Conservation (phyloP, 345 rosid species). For the Tarenaya hassleriana region DNA sequence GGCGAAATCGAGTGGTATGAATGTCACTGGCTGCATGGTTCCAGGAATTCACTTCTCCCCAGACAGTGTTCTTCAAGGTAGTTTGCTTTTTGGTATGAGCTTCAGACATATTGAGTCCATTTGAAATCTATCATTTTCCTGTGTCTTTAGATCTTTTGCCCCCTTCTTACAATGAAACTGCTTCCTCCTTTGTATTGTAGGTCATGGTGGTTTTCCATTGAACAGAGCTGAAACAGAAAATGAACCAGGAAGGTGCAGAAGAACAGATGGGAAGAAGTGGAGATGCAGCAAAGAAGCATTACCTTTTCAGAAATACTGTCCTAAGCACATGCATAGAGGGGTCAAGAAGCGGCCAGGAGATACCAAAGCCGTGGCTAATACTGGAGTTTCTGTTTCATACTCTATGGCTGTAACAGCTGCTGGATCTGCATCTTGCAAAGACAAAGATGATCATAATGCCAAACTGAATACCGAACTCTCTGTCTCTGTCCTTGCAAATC, state of each 20-base stretch:
- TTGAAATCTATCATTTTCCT: too few relatives aligned
- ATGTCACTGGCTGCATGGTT: constrained; percentile 19
- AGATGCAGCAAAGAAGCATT: constrained; percentile 50
- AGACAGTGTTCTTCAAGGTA: constrained; percentile 64
- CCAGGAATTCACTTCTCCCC: constrained; percentile 41
- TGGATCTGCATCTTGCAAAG: constrained; percentile 15
- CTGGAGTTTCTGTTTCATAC: background rate
- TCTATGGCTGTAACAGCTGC: constrained; percentile 11
- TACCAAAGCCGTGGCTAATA: constrained; percentile 16
- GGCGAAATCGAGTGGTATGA: constrained; percentile 22
- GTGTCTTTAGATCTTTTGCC: background rate
- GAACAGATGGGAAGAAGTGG: constrained; percentile 90
- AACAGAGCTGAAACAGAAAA: constrained; percentile 27
- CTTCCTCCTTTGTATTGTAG: constrained; percentile 24
- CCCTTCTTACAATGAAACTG: constrained; percentile 1
- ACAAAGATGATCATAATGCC: constrained; percentile 11
- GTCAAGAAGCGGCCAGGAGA: too few relatives aligned
- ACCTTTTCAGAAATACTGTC: constrained; percentile 55
- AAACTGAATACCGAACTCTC: constrained; percentile 28
- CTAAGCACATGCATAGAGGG: constrained; percentile 55
- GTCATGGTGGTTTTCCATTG: constrained; percentile 22
- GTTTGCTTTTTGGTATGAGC: background rate
- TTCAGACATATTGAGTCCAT: background rate
- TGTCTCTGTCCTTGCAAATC: constrained; percentile 26
- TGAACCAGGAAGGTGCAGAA: constrained; percentile 55